Evolutionary conservation across 768 basidiomycete species (phyloP).

Genomic region (Amanita rubescens): DNA sequence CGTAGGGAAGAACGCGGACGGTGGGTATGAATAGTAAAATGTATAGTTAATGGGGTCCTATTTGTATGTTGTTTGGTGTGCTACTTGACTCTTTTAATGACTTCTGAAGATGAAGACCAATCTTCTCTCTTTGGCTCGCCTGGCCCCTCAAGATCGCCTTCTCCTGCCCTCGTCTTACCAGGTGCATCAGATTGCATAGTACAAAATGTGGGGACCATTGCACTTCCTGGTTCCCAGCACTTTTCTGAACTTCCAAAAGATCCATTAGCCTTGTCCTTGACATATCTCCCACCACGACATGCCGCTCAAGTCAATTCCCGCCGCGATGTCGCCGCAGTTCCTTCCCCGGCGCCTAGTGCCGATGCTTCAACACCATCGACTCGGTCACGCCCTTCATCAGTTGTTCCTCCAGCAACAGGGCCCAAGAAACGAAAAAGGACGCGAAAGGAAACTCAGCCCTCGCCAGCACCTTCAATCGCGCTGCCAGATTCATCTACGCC

Average conservation of each 20-base stretch:
- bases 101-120: conserved; percentile 34
- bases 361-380: conserved; percentile 12
- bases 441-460: conserved; percentile 37
- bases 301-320: not conserved
- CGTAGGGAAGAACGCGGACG: not conserved
- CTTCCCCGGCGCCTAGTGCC: not conserved
- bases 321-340: not conserved
- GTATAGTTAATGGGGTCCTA: no score
- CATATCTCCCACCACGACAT: conserved; percentile 25
- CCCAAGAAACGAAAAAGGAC: conserved; percentile 30
- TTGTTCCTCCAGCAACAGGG: conserved; percentile 13
- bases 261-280: conserved; percentile 66
- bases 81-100: not conserved
- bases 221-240: conserved; percentile 92
- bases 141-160: conserved; percentile 69
- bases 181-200: conserved; percentile 29
- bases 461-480: conserved; percentile 46
- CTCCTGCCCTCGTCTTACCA: conserved; percentile 53
- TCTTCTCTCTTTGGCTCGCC: conserved; percentile 83
- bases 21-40: not conserved
- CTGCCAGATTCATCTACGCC: conserved; percentile 58
- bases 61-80: not conserved
- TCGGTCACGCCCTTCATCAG: conserved; percentile 14
- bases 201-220: conserved; percentile 97
- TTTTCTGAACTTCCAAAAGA: conserved; percentile 81